Evolutionary conservation across 2,329 filamentous ascomycete species (phyloP).

Genomic region (Albophoma yamanashiensis): DNA sequence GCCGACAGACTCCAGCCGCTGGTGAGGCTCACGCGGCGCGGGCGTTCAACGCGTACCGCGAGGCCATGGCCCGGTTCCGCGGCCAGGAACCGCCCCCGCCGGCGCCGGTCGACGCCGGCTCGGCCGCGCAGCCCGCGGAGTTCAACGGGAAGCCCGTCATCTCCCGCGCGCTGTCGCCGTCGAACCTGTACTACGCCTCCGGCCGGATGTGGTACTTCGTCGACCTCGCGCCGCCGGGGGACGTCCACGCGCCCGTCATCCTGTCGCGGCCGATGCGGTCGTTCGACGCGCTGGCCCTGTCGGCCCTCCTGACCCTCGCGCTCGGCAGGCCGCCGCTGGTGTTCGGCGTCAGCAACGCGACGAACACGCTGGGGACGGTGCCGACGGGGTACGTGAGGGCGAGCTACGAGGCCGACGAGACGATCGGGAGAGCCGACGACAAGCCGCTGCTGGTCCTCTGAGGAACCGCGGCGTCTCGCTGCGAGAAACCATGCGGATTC

Average conservation of each 20-base stretch:
- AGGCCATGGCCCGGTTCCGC: constrained; percentile 4
- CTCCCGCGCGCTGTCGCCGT: constrained; percentile 7
- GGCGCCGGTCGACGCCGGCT: not conserved
- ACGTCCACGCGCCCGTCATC: not conserved
- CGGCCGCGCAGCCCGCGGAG: not conserved
- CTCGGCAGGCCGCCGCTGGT: constrained; percentile 6
- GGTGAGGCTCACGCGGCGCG: constrained; percentile 5
- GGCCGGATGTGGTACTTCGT: constrained; percentile 11
- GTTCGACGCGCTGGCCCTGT: constrained; percentile 8
- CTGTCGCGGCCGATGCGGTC: constrained; percentile 7
- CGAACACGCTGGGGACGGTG: constrained; percentile 5
- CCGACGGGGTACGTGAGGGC: constrained; percentile 6
- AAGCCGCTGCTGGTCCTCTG: constrained; percentile 2
- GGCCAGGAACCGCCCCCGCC: not conserved
- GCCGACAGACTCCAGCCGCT: constrained; percentile 4
- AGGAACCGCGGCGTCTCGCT: not conserved
- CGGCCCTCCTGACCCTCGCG: constrained; percentile 6
- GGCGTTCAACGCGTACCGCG: constrained; percentile 8
- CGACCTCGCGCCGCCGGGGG: constrained; percentile 4
- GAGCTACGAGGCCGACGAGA: constrained; percentile 5
- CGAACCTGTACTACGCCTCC: constrained; percentile 8
- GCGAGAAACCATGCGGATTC: not conserved
- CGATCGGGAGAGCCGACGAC: not conserved
- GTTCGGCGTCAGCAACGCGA: constrained; percentile 5
- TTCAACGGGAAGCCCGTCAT: constrained; percentile 6